Percentiles rank a stretch among this genome's conserved stretches.
These are phyloP conservation scores for Cladophialophora exuberans DNA, from an alignment of 2,329 filamentous ascomycete species.

Conservation along the genomic window DNA sequence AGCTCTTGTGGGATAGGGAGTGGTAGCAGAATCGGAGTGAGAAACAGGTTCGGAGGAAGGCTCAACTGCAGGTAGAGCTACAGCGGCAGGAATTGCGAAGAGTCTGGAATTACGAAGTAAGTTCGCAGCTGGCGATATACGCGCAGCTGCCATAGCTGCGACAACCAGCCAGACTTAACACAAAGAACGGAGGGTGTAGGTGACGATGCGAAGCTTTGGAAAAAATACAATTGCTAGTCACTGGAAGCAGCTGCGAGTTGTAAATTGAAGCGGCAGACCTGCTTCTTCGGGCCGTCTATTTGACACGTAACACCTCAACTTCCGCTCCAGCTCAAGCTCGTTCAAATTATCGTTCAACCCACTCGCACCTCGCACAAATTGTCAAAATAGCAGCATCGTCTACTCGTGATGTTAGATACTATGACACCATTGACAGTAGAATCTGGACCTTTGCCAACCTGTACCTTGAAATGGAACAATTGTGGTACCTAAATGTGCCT, in stretches of 20 bases:
- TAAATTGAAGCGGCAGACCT: neutral
- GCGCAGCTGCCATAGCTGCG: slow-evolving; percentile 47
- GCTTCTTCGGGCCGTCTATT: neutral
- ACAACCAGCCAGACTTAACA: slow-evolving; percentile 17
- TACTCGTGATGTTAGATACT: no score
- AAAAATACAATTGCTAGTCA: no score
- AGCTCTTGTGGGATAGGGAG: slow-evolving; percentile 78
- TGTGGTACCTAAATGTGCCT: no score
- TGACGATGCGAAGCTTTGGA: neutral
- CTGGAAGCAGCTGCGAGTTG: neutral
- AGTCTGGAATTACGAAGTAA: slow-evolving; percentile 85
- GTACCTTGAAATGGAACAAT: no score
- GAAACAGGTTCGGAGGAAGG: slow-evolving; percentile 53
- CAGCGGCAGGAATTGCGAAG: slow-evolving; percentile 80
- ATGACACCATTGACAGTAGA: no score
- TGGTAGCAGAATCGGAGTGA: slow-evolving; percentile 71
- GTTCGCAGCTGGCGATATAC: slow-evolving; percentile 63
- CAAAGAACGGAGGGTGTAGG: neutral
- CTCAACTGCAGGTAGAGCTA: slow-evolving; percentile 63
- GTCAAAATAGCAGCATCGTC: no score
- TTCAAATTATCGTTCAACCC: no score
- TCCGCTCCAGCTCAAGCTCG: no score
- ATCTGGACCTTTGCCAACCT: no score
- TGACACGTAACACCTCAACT: no score
- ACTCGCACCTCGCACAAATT: no score